phyloP scores from a whole-genome alignment of 2,329 filamentous ascomycete genomes.

The Cadophora malorum region DNA sequence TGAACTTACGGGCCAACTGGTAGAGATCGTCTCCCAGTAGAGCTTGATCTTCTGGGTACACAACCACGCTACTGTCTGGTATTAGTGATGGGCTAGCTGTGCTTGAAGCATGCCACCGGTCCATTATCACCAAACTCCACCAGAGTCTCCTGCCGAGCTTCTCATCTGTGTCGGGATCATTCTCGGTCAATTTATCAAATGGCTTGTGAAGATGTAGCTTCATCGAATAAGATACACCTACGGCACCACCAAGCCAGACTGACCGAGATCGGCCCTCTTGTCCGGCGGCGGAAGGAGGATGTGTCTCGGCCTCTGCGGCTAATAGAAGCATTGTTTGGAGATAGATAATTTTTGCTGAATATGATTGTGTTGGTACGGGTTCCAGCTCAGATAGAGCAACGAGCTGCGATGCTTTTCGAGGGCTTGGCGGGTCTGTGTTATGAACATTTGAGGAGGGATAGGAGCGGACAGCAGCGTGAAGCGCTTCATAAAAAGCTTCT shows the following conservation, averaged over 20 bases:
- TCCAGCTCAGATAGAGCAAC: constrained; percentile 53
- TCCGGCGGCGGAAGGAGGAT: constrained; percentile 52
- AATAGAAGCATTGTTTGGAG: constrained; percentile 72
- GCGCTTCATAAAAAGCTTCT: constrained; percentile 68
- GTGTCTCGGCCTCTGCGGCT: constrained; percentile 68
- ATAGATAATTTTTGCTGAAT: constrained; percentile 58
- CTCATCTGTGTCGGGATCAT: constrained; percentile 65
- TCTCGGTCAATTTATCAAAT: constrained; percentile 50
- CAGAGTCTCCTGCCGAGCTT: constrained; percentile 69
- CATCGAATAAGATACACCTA: constrained; percentile 69
- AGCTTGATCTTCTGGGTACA: constrained; percentile 63
- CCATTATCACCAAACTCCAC: constrained; percentile 75
- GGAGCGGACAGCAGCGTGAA: constrained; percentile 64
- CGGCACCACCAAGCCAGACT: constrained; percentile 67
- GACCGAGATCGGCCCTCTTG: constrained; percentile 52
- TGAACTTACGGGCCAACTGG: constrained; percentile 68
- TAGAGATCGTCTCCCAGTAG: constrained; percentile 69
- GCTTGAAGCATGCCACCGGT: constrained; percentile 76
- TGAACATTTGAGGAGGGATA: constrained; percentile 49
- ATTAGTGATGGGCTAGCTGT: constrained; percentile 68
- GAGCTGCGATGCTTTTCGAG: constrained; percentile 52
- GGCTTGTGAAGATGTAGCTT: constrained; percentile 60
- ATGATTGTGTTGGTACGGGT: constrained; percentile 48
- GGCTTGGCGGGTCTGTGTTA: constrained; percentile 45
- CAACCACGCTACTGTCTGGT: constrained; percentile 64